phyloP scores from a whole-genome alignment of 768 basidiomycete species.

The Jaapia argillacea region DNA sequence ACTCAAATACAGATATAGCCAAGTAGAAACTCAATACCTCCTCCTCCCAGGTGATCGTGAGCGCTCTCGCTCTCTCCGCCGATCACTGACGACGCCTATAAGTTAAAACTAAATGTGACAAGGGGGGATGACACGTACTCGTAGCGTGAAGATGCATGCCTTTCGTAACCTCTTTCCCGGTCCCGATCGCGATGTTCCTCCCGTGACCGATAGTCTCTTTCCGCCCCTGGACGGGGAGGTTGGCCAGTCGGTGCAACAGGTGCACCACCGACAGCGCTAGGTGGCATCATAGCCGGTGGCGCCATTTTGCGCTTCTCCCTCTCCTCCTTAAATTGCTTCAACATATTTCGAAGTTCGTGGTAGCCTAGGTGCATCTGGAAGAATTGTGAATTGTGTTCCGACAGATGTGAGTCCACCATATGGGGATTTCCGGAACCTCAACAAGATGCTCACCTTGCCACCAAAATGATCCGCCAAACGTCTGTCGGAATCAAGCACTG shows the following conservation, averaged over 20 bases:
- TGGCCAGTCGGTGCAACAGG: constrained; percentile 25
- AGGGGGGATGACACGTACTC: constrained; percentile 42
- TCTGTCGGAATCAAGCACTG: constrained; percentile 95
- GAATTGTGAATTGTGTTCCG: too few species aligned
- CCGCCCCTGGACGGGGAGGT: constrained; percentile 30
- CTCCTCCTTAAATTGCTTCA: constrained; percentile 83
- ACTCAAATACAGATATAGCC: too few species aligned
- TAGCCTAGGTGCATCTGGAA: constrained; percentile 96
- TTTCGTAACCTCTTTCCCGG: constrained; percentile 58
- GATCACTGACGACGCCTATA: constrained; percentile 35
- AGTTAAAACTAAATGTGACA: constrained; percentile 5
- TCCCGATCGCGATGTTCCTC: constrained; percentile 61
- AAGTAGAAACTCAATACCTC: constrained; percentile 41
- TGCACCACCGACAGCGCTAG: constrained; percentile 17
- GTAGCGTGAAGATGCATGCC: constrained; percentile 60
- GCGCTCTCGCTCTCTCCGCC: constrained; percentile 63
- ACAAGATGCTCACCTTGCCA: constrained; percentile 70
- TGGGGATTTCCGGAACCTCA: neutral
- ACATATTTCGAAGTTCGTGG: constrained; percentile 93
- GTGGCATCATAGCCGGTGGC: constrained; percentile 28
- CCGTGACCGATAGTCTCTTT: constrained; percentile 50
- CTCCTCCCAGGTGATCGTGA: constrained; percentile 63
- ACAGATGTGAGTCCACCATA: too few species aligned
- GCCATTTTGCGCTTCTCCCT: constrained; percentile 70
- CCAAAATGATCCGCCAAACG: constrained; percentile 99